Base-by-base conservation (phyloP, 1,139 yeast species). In the Candida freyschussii region DNA sequence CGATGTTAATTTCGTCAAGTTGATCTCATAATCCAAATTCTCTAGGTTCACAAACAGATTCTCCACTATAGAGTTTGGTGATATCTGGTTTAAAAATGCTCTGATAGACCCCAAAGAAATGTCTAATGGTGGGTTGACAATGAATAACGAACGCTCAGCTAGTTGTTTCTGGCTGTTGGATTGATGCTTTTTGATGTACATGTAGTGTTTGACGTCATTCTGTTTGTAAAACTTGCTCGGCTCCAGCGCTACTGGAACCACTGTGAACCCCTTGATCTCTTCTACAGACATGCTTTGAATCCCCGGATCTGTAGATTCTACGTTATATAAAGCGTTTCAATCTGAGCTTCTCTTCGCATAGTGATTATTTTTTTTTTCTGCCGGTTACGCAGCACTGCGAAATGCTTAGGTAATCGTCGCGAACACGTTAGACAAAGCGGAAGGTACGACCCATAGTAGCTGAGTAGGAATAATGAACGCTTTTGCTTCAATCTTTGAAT, bases 41-140 rank as follows among this genome's bases (percentile, higher is more conserved):
- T 34, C 60, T 50, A 40, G 69, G 65, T 21, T 70, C 56, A 45
- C 63, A 6, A 59, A 55, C 38, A 57, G 69, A 8, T 62, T 59
- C 50, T 79, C 83, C 16, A 82, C 63, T 13, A 81, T 69, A 13
- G 84, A 69, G 27, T 74, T 81, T 35, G 64, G 72, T 51, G 77
- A 81, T 13, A 80, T 67, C 6, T 68, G 62, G 40, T 72, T 74
- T 49, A 86, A 75, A 32, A 76, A 68, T 37, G 65, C 65, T 53
- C 75, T 80, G 27, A 86, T 55, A 17, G 66, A 63, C 21, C 67
- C 63, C 12, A 72, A 52, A 22, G 69, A 66, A 9, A 87, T 67
- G 39, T 71, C 69, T 18, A 79, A 62, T 3, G 96, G 96, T 29
- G 86, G 62, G 52, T 87, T 87, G 39, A 80, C 75, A n/a, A 81